phyloP scores from a whole-genome alignment of 2,329 filamentous ascomycete species.

The Fonsecaea erecta region DNA sequence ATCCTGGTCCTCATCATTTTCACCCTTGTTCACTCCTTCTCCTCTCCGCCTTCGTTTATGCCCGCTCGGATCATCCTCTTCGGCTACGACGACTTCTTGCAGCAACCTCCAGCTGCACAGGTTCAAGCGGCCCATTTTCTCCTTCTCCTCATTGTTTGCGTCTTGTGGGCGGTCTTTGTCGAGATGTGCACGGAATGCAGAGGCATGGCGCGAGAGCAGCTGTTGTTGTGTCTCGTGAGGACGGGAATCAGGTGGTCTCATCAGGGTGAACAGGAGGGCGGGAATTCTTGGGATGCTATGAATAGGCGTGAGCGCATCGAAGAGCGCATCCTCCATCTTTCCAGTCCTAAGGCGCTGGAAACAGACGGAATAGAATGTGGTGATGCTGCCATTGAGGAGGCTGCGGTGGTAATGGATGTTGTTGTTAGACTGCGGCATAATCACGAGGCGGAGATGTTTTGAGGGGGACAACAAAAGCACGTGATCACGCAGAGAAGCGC shows the following conservation, averaged over 20 bases:
- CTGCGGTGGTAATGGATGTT: background rate
- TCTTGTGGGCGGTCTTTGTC: constrained; percentile 20
- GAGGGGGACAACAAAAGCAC: background rate
- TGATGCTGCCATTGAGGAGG: background rate
- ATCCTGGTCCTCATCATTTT: background rate
- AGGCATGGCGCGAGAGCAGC: constrained; percentile 22
- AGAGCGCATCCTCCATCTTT: constrained; percentile 29
- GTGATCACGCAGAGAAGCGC: background rate
- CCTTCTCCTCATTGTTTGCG: constrained; percentile 32
- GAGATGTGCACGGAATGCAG: constrained; percentile 21
- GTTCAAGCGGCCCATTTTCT: constrained; percentile 28
- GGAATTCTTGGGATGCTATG: constrained; percentile 20
- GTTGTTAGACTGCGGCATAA: background rate
- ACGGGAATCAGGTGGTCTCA: constrained; percentile 11
- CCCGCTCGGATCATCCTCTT: constrained; percentile 8
- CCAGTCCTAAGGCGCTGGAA: background rate
- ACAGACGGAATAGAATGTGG: too few relatives aligned
- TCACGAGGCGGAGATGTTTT: too few relatives aligned
- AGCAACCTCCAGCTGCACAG: constrained; percentile 27
- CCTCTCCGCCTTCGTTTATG: constrained; percentile 18
- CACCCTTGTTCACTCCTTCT: background rate
- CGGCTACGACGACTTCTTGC: background rate
- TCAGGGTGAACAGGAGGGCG: constrained; percentile 11
- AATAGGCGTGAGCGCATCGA: constrained; percentile 29
- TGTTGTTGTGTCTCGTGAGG: constrained; percentile 1